Evolutionary conservation across 345 rosid genomes (phyloP).

Genomic region (Gossypium herbaceum): DNA sequence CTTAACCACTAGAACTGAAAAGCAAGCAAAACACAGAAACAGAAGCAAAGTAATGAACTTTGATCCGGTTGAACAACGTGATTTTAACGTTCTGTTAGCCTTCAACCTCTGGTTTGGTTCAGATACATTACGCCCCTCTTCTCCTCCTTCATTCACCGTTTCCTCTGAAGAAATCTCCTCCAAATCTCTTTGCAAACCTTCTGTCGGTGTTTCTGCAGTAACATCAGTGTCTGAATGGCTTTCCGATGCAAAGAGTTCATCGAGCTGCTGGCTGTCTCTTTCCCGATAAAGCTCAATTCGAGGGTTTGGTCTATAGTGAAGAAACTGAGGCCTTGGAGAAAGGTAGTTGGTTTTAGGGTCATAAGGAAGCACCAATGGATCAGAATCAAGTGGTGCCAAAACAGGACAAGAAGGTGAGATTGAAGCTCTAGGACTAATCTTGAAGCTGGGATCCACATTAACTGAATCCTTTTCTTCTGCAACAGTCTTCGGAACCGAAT

Average conservation of each 20-base stretch:
- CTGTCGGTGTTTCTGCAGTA: conserved; percentile 45
- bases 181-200: conserved; percentile 36
- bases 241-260: conserved; percentile 46
- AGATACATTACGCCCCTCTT: conserved; percentile 22
- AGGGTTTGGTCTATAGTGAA: conserved; percentile 58
- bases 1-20: conserved; percentile 32
- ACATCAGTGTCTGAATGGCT: conserved; percentile 48
- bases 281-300: conserved; percentile 38
- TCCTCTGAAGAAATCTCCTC: conserved; percentile 29
- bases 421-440: conserved; percentile 35
- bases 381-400: conserved; percentile 56
- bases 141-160: conserved; percentile 21
- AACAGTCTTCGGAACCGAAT: conserved; percentile 5
- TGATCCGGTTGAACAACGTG: conserved; percentile 27
- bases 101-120: conserved; percentile 22
- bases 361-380: conserved; percentile 51
- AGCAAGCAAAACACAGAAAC: conserved; percentile 27
- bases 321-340: conserved; percentile 66
- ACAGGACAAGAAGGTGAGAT: conserved; percentile 30
- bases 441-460: conserved; percentile 44
- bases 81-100: conserved; percentile 29
- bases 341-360: conserved; percentile 60
- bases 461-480: conserved; percentile 34
- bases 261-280: conserved; percentile 43
- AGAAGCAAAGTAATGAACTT: conserved; percentile 45